Conservation (phyloP, 2,329 filamentous ascomycete species). For the Colletotrichum chlorophyti region DNA sequence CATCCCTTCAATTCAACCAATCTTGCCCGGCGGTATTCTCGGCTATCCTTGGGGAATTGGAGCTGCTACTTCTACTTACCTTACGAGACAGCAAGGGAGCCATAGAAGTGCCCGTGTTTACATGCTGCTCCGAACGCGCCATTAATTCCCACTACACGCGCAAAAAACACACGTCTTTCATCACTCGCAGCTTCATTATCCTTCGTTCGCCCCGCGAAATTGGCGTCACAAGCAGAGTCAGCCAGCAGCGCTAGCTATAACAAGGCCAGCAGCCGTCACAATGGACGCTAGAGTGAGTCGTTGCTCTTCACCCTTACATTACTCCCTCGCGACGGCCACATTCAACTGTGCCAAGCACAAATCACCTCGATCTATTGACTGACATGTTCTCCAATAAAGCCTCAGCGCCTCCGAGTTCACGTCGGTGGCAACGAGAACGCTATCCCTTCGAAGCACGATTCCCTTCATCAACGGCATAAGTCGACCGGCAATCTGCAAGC, state of each 20-base stretch:
- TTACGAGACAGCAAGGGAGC: background rate
- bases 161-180: slow-evolving; percentile 17
- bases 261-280: slow-evolving; percentile 16
- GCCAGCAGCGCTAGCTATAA: slow-evolving; percentile 18
- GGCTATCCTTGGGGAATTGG: background rate
- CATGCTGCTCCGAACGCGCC: slow-evolving; percentile 19
- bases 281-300: slow-evolving; percentile 33
- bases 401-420: slow-evolving; percentile 53
- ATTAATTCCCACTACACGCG: slow-evolving; percentile 8
- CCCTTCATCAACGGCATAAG: slow-evolving; percentile 82
- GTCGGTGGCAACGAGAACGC: slow-evolving; percentile 73
- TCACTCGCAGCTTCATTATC: slow-evolving; percentile 18
- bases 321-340: slow-evolving; percentile 9
- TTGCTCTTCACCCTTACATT: background rate
- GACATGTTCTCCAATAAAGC: slow-evolving; percentile 36
- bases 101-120: slow-evolving; percentile 13
- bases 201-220: background rate
- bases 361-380: background rate
- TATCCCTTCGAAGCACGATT: slow-evolving; percentile 59
- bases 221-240: slow-evolving; percentile 15
- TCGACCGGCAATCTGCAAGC: slow-evolving; percentile 70
- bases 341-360: background rate
- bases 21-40: background rate
- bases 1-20: slow-evolving; percentile 19
- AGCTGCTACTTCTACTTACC: background rate